Evolutionary conservation across 768 basidiomycete species (phyloP).

Genomic region (Russula brevipes): DNA sequence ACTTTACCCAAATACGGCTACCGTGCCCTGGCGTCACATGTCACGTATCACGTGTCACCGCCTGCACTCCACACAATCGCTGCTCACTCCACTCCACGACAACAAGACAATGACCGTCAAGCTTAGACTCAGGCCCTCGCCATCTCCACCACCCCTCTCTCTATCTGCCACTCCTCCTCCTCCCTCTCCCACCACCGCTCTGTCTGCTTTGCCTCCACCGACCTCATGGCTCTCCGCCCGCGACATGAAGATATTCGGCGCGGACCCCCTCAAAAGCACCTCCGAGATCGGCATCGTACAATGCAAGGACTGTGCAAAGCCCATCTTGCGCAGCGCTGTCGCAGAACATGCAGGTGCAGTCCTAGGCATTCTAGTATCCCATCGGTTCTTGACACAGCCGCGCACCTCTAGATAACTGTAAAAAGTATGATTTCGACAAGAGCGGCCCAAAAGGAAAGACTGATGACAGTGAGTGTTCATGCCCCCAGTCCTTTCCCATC

Average conservation of each 20-base stretch:
- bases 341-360: slow-evolving; percentile 69
- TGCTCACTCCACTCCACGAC: neutral
- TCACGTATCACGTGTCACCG: neutral
- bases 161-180: slow-evolving; percentile 33
- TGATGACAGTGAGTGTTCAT: slow-evolving; percentile 37
- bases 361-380: neutral
- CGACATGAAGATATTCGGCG: slow-evolving; percentile 86
- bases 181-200: slow-evolving; percentile 32
- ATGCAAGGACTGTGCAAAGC: slow-evolving; percentile 80
- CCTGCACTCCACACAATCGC: neutral
- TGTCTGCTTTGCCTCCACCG: slow-evolving; percentile 51
- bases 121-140: slow-evolving; percentile 39
- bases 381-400: neutral
- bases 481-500: neutral
- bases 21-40: neutral
- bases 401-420: slow-evolving; percentile 48
- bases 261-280: slow-evolving; percentile 53
- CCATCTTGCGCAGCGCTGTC: slow-evolving; percentile 68
- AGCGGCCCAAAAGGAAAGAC: slow-evolving; percentile 54
- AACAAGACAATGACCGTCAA: slow-evolving; percentile 31
- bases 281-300: slow-evolving; percentile 62
- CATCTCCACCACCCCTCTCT: slow-evolving; percentile 47
- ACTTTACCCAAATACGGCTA: neutral
- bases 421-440: slow-evolving; percentile 51
- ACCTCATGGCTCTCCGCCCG: slow-evolving; percentile 79